phyloP scores from a whole-genome alignment of 768 basidiomycete genomes.

The Phlegmacium glaucopus region DNA sequence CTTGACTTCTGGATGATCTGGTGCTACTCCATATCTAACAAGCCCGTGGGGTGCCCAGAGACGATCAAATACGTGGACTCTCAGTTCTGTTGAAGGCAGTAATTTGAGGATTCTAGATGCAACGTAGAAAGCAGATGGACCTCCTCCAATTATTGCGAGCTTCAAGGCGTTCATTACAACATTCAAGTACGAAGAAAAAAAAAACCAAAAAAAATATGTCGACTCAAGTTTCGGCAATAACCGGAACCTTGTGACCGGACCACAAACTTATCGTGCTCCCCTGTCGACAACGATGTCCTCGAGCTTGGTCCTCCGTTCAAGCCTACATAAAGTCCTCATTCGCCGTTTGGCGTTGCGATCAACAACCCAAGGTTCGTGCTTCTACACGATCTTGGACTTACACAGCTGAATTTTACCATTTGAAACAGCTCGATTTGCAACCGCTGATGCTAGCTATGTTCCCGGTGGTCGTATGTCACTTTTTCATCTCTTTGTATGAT shows the following conservation, averaged over 20 bases:
- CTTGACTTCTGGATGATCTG: constrained; percentile 99
- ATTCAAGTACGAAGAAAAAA: not conserved
- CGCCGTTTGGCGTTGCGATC: constrained; percentile 39
- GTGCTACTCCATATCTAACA: constrained; percentile 94
- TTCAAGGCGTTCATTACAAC: constrained; percentile 41
- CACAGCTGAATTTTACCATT: constrained; percentile 5
- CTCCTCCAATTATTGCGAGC: constrained; percentile 89
- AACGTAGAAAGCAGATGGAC: constrained; percentile 96
- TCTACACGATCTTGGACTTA: not conserved
- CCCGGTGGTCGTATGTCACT: constrained; percentile 66
- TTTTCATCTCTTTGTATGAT: not conserved
- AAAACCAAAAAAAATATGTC: not conserved
- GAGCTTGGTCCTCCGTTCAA: constrained; percentile 45
- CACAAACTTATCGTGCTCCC: constrained; percentile 8
- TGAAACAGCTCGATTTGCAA: constrained; percentile 37
- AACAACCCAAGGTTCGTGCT: constrained; percentile 37
- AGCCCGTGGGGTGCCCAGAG: constrained; percentile 94
- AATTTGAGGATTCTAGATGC: constrained; percentile 80
- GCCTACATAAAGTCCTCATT: constrained; percentile 40
- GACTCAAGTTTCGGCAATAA: constrained; percentile 16
- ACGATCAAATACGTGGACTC: constrained; percentile 86
- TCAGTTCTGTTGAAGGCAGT: constrained; percentile 40
- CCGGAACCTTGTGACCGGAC: constrained; percentile 13
- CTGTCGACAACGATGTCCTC: constrained; percentile 42
- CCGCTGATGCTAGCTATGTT: constrained; percentile 43